Evolutionary conservation across 2,329 filamentous ascomycete genomes (phyloP), one percentile per base, ranked within the genome.

Genomic region (Aspergillus awamori): DNA sequence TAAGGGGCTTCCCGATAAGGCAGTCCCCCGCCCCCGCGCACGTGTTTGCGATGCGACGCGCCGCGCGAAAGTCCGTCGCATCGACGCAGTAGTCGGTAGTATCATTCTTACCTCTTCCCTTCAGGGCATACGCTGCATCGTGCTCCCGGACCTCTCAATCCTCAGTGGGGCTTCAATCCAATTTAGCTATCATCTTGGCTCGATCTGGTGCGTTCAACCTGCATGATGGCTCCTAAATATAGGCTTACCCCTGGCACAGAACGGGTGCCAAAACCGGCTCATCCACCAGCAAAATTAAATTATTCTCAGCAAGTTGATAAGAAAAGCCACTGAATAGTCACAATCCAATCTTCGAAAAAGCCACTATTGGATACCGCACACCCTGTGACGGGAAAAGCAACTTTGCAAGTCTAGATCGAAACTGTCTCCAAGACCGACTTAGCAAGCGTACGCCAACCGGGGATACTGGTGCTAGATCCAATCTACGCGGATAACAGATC

Each of bases 31-130:
- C 26, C 41, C 17, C 53, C 53, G 39, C 43, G 53, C 53, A 56
- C 53, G 53, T 56, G 53, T 56, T 39, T 36, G 51, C 20, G 24
- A 53, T 47, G 39, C 53, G 39, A 45, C 41, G 41, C 53, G 53
- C 53, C 53, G 41, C 53, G 53, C 39, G 53, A 26, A 43, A 43
- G 22, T 20, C 24, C 5, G 22, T n/a, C 24, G 38, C 53, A 45
- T 43, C 33, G 5, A 36, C 33, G 33, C 10, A 13, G 33, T 36
- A 36, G 11, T 36, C 28, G 11, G 11, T 36, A 36, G 10, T 36
- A 36, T 36, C 33, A 36, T 36, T 36, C 11, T 13, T 36, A 13
- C 11, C 33, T 36, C 13, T 36, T 36, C 33, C 33, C 10, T 36
- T 36, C 33, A 36, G 33, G 33, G 33, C 33, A 36, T 36, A 13